Base-by-base conservation (phyloP, 768 basidiomycete genomes). In the Agaricus subrufescens region DNA sequence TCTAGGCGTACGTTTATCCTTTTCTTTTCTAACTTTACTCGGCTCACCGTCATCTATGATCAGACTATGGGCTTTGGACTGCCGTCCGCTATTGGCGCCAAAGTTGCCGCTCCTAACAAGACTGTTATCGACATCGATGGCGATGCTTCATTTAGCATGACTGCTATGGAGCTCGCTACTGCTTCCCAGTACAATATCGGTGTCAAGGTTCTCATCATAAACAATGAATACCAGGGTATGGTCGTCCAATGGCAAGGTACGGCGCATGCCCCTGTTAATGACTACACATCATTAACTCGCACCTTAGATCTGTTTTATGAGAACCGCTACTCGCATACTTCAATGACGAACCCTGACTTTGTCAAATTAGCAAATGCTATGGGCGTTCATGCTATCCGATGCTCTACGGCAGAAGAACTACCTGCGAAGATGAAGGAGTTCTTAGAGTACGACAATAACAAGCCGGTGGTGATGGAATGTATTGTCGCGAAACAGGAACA, bases 161-260 rank as follows among this genome's bases (percentile, higher is more conserved):
- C 97, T 1, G 96, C 94, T 0, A 99, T 98, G 97, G 97, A 99
- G 73, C 85, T 99, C 50, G 86, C 87, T 25, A 99, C 97, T 0
- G 97, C 97, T 4, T 79, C 90, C 26, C 91, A 95, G 66, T 94
- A 82, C 74, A 72, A 82, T 66, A 97, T 99, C 60, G 96, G 97
- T 57, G 93, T 98, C 67, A 99, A 99, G 74, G 89, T 94, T 40
- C 77, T 97, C 61, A 73, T 97, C 25, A 72, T 98, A 64, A 96
- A 97, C 78, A 98, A 97, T 71, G 93, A 95, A 67, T 97, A 94
- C 81, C 95, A 97, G 71, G 97, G 97, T 53, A 99, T 99, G 97
- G 97, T 98, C 11, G 75, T 92, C 31, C 97, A 99, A 77, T 98
- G 96, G 97, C 97, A 98, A 80, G 92, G 92, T 93, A 57, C 49